These are phyloP conservation scores for Botrytis galanthina DNA, from an alignment of 2,329 filamentous ascomycete species.

Conservation along the genomic window DNA sequence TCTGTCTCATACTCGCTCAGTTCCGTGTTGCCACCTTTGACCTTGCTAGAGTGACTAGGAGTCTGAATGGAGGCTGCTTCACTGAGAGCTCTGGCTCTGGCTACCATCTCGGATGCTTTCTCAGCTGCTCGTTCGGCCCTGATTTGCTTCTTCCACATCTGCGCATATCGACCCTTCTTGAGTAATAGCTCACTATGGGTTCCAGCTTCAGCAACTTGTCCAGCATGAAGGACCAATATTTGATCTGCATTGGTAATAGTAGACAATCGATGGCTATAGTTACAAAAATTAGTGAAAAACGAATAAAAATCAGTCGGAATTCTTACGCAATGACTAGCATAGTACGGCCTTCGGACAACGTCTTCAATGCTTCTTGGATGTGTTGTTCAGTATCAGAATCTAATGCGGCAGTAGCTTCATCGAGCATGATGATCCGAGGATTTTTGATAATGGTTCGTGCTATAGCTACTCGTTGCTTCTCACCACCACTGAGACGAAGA, in stretches of 20 bases:
- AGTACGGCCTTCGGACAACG: conserved; percentile 79
- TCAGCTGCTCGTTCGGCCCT: conserved; percentile 69
- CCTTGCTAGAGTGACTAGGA: conserved; percentile 31
- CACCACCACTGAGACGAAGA: conserved; percentile 80
- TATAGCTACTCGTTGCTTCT: conserved; percentile 92
- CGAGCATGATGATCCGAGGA: conserved; percentile 85
- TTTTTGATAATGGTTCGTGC: conserved; percentile 91
- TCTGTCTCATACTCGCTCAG: conserved; percentile 36
- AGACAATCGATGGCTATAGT: conserved; percentile 70
- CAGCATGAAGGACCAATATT: conserved; percentile 77
- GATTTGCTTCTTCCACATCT: conserved; percentile 89
- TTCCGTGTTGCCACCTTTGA: conserved; percentile 34
- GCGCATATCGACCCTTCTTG: conserved; percentile 67
- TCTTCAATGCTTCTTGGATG: conserved; percentile 82
- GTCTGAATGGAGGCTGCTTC: conserved; percentile 32
- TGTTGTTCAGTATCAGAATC: conserved; percentile 92
- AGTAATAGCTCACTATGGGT: conserved; percentile 74
- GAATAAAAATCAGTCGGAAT: conserved; percentile 47
- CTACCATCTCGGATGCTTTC: conserved; percentile 45
- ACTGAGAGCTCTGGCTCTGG: conserved; percentile 36
- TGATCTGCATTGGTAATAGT: conserved; percentile 91
- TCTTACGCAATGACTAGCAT: conserved; percentile 90
- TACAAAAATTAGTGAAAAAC: conserved; percentile 70
- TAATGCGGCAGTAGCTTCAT: conserved; percentile 88
- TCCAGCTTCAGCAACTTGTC: conserved; percentile 73